phyloP scores from a whole-genome alignment of 768 basidiomycete genomes.

The Boletus subparvulus region DNA sequence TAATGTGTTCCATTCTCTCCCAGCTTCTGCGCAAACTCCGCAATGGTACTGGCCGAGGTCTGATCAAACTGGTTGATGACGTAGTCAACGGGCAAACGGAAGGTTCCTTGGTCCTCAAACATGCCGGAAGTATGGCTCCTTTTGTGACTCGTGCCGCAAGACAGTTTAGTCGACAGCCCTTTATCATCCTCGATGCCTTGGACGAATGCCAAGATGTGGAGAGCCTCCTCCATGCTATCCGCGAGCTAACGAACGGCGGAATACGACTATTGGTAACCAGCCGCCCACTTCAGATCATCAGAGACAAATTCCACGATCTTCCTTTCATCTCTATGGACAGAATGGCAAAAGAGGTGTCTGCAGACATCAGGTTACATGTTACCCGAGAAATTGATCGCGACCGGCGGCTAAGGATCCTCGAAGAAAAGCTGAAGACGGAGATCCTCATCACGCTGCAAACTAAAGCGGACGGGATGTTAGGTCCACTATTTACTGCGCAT shows the following conservation, averaged over 20 bases:
- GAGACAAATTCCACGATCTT: not conserved
- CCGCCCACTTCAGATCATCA: constrained; percentile 9
- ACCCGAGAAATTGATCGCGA: constrained; percentile 1
- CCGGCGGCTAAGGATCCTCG: not conserved
- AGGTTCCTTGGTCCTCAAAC: not conserved
- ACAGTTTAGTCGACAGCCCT: not conserved
- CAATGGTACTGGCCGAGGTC: not conserved
- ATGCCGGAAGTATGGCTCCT: not conserved
- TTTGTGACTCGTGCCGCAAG: not conserved
- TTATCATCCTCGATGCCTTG: constrained; percentile 18
- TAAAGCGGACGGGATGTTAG: constrained; percentile 15
- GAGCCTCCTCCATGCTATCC: not conserved
- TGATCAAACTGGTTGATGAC: not conserved
- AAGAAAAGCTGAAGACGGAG: not conserved
- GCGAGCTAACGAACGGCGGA: not conserved
- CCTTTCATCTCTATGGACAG: constrained; percentile 9
- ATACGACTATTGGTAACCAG: constrained; percentile 15
- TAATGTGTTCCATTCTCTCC: constrained; percentile 14
- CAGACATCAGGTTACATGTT: constrained; percentile 12
- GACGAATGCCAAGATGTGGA: constrained; percentile 14
- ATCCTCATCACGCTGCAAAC: not conserved
- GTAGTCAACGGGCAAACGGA: not conserved
- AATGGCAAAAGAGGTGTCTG: not conserved
- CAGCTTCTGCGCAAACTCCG: constrained; percentile 10
- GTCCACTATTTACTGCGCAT: not conserved